Base-by-base conservation (phyloP, 2,329 filamentous ascomycete genomes). In the Shiraia bambusicola region DNA sequence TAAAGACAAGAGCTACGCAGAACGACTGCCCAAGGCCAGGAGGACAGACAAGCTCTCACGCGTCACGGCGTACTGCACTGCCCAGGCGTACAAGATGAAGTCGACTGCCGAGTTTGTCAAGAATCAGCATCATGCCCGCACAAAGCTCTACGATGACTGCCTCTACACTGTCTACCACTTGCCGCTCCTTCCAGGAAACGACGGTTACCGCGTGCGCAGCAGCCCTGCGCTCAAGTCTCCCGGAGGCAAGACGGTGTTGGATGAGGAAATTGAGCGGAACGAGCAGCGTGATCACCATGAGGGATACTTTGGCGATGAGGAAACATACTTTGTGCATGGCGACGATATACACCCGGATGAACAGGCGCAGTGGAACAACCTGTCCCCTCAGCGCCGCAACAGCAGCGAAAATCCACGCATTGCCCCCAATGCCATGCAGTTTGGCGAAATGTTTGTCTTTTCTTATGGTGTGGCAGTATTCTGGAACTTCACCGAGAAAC, bases 401-500 rank as follows among this genome's bases (percentile, higher is more conserved):
- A 59, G 55, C 2, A 42, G 37, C 12, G 52, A 49, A 11, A 47
- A 61, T 71, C 59, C 62, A 7, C 78, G 81, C 19, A 77, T 88
- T 16, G 80, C 80, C 1, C 80, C 86, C 5, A 82, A 89, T 61
- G 81, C 84, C 26, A 84, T 92, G 60, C 79, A 84, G 41, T 89
- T 95, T 63, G 92, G 88, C 29, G 93, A 98, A 71, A 88, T 97
- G 82, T 97, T 95, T 65, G 86, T 98, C 57, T 97, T 94, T 69
- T 92, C 88, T 12, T 98, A 98, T 63, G 93, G 93, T 14, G 92
- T 98, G 1, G 92, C 93, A 0, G 93, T 98, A 4, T 95, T 98
- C 66, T 98, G 93, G 93, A 98, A 98, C 67, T 96, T 98, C 58
- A 92, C 88, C 9, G 91, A 95, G 67, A 81, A 86, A 52, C 93